Evolutionary conservation across 2,329 filamentous ascomycete species (phyloP).

Genomic region (Cladorrhinum sp.): DNA sequence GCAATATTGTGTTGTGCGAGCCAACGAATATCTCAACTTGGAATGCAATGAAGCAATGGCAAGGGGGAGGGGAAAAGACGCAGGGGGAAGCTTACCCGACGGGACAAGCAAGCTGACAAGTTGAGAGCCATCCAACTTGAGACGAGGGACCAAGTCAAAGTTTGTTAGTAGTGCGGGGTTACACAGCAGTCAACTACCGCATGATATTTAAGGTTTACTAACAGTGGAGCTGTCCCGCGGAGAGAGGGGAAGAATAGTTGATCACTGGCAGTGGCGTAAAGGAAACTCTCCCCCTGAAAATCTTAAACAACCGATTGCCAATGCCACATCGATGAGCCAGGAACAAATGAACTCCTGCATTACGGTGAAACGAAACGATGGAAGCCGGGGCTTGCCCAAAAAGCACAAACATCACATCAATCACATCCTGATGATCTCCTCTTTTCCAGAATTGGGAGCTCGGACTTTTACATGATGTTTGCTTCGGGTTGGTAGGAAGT

Average conservation of each 20-base stretch:
- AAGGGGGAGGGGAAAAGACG: not conserved
- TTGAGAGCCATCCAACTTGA: not conserved
- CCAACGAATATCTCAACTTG: not conserved
- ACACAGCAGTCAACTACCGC: not conserved
- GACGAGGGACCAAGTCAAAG: not conserved
- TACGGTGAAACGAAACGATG: conserved; percentile 24
- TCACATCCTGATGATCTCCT: no score
- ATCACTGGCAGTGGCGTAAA: conserved; percentile 1
- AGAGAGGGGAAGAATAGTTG: not conserved
- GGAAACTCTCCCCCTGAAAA: not conserved
- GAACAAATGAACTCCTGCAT: conserved; percentile 3
- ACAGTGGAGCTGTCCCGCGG: not conserved
- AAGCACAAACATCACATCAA: conserved; percentile 12
- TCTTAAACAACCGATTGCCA: conserved; percentile 2
- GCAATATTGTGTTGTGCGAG: not conserved
- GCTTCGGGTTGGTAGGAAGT: conserved; percentile 1
- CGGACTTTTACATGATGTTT: not conserved
- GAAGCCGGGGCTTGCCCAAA: no score
- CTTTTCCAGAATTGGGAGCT: not conserved
- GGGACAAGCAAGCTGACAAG: not conserved
- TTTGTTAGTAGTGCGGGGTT: not conserved
- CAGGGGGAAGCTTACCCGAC: not conserved
- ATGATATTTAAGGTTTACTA: conserved; percentile 8
- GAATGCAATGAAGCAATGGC: not conserved
- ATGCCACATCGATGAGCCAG: not conserved